Evolutionary conservation across 2,329 filamentous ascomycete genomes (phyloP).

Genomic region (Colletotrichum musae): DNA sequence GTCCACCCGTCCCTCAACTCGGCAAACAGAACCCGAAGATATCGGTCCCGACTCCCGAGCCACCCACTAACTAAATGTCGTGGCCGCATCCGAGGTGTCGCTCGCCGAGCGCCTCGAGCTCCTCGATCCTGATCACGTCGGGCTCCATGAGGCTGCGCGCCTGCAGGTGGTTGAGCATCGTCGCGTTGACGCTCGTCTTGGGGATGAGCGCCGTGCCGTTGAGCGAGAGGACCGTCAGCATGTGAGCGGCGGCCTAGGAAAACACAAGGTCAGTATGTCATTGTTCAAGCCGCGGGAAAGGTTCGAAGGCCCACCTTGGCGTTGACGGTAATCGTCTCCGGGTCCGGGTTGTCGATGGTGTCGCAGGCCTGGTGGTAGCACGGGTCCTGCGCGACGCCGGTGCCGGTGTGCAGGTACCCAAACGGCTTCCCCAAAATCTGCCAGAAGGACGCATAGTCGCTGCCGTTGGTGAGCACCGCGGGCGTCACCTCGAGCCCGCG

Average conservation of each 20-base stretch:
- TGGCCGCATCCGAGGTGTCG: slow-evolving; percentile 53
- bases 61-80: slow-evolving; percentile 41
- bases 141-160: slow-evolving; percentile 38
- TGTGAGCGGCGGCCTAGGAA: slow-evolving; percentile 49
- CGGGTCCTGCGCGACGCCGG: slow-evolving; percentile 61
- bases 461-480: slow-evolving; percentile 59
- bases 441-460: slow-evolving; percentile 74
- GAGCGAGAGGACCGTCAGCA: slow-evolving; percentile 49
- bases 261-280: background rate
- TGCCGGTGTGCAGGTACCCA: slow-evolving; percentile 73
- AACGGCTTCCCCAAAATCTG: slow-evolving; percentile 66
- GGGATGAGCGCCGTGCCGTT: slow-evolving; percentile 51
- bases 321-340: slow-evolving; percentile 53
- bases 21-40: background rate
- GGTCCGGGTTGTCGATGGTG: slow-evolving; percentile 55
- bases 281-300: accelerated
- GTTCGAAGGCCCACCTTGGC: slow-evolving; percentile 42
- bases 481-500: slow-evolving; percentile 51
- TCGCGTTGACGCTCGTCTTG: slow-evolving; percentile 46
- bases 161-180: slow-evolving; percentile 43
- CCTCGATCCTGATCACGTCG: slow-evolving; percentile 46
- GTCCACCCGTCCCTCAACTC: too few relatives aligned
- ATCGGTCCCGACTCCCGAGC: too few relatives aligned
- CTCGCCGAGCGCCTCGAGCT: slow-evolving; percentile 53
- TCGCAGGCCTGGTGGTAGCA: slow-evolving; percentile 57